Evolutionary conservation across 352 stramenopile species (phyloP).

Genomic region (Pythium folliculosum): DNA sequence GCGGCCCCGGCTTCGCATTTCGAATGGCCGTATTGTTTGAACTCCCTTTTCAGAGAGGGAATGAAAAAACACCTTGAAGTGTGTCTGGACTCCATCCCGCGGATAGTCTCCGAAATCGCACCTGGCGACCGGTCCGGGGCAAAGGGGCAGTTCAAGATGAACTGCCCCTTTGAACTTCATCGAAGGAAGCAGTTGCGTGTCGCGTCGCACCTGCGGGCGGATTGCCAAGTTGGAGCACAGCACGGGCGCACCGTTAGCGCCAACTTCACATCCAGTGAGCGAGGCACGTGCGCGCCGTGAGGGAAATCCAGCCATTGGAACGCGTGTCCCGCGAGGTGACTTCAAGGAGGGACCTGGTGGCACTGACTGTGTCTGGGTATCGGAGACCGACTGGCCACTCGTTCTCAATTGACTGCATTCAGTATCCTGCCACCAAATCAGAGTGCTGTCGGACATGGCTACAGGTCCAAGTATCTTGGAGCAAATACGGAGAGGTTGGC

Average conservation of each 20-base stretch:
- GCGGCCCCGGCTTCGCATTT: background rate
- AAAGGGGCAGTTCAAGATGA: background rate
- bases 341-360: background rate
- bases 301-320: background rate
- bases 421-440: background rate
- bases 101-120: background rate
- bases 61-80: conserved; percentile 1
- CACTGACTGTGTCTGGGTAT: too few species aligned
- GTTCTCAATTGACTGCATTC: background rate
- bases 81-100: background rate
- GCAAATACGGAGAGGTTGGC: background rate
- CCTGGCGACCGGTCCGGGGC: background rate
- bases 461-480: background rate
- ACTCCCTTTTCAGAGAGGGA: background rate
- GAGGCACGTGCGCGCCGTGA: background rate
- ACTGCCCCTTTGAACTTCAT: too few species aligned
- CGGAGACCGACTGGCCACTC: background rate
- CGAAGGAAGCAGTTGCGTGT: background rate
- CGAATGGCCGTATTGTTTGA: conserved; percentile 1
- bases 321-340: background rate
- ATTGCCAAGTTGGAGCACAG: background rate
- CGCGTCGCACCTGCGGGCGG: background rate
- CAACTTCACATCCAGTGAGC: background rate
- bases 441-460: background rate
- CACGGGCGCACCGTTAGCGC: background rate